These are phyloP conservation scores for Diaporthe eres DNA, from an alignment of 2,329 filamentous ascomycete species.

Conservation along the genomic window DNA sequence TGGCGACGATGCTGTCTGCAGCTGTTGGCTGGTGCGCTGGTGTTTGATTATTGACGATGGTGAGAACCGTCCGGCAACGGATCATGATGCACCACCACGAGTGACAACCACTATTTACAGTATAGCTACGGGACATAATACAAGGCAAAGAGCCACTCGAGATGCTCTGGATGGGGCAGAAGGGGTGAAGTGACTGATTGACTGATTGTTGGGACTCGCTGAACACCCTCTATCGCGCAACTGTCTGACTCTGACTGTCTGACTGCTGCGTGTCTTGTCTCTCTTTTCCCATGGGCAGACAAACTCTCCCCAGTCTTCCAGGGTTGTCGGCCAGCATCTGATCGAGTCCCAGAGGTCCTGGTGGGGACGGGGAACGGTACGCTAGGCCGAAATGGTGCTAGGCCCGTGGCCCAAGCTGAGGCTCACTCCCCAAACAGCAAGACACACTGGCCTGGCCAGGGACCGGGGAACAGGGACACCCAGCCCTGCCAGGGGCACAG, in stretches of 20 bases:
- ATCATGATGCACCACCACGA: neutral
- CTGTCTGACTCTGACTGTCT: slow-evolving; percentile 1
- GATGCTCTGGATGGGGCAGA: neutral
- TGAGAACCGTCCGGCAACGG: neutral
- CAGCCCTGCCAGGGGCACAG: slow-evolving; percentile 9
- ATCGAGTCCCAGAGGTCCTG: slow-evolving; percentile 13
- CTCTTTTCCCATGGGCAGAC: neutral
- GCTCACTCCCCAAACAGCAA: slow-evolving; percentile 5
- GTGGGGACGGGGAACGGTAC: slow-evolving; percentile 17
- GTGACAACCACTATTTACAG: neutral
- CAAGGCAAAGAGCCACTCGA: neutral
- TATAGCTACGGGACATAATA: neutral
- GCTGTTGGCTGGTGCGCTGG: neutral
- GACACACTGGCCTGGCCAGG: neutral
- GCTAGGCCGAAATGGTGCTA: neutral
- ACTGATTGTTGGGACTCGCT: neutral
- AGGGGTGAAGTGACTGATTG: neutral
- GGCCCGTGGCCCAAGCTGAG: slow-evolving; percentile 15
- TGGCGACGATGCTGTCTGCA: neutral
- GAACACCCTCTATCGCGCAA: neutral
- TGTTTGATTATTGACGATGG: neutral
- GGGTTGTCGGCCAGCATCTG: slow-evolving; percentile 1
- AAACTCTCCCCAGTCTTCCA: neutral
- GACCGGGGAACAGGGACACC: neutral
- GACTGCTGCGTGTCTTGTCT: neutral